These are phyloP conservation scores for Phytophthora cactorum DNA, from an alignment of 352 stramenopile genomes.

Conservation along the genomic window DNA sequence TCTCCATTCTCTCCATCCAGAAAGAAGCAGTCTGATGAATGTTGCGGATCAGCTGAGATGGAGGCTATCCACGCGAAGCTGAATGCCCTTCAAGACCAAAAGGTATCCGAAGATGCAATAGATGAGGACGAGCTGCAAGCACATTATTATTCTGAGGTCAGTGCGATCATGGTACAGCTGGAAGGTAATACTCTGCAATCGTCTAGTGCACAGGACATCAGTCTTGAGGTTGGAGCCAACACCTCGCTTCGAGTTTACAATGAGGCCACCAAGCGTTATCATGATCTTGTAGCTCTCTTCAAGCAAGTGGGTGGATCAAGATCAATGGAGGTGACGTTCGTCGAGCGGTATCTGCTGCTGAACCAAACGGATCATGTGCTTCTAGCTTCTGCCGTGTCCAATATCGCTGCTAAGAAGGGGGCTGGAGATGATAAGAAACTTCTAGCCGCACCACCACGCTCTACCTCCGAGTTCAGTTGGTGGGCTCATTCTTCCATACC, in stretches of 20 bases:
- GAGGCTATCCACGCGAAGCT: constrained; percentile 81
- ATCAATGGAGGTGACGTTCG: constrained; percentile 80
- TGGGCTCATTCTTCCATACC: constrained; percentile 52
- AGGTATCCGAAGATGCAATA: constrained; percentile 34
- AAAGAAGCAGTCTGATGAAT: constrained; percentile 52
- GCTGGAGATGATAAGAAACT: constrained; percentile 31
- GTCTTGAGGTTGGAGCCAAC: constrained; percentile 66
- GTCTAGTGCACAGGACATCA: constrained; percentile 68
- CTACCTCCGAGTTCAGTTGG: constrained; percentile 76
- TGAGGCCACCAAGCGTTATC: constrained; percentile 72
- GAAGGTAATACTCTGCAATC: constrained; percentile 59
- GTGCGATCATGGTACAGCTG: constrained; percentile 66
- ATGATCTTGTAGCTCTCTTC: constrained; percentile 78
- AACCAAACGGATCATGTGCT: constrained; percentile 75
- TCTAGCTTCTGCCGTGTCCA: constrained; percentile 50
- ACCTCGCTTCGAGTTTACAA: constrained; percentile 77
- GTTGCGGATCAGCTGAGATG: constrained; percentile 64
- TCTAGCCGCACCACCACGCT: constrained; percentile 41
- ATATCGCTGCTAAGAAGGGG: constrained; percentile 40
- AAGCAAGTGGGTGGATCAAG: constrained; percentile 66
- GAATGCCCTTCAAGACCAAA: constrained; percentile 52
- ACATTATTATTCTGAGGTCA: constrained; percentile 79
- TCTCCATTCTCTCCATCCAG: constrained; percentile 54
- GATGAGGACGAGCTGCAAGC: constrained; percentile 55
- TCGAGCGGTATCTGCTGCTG: constrained; percentile 81